Base-by-base conservation (phyloP, 169 alveolate genomes). In the Eimeria sp. region DNA sequence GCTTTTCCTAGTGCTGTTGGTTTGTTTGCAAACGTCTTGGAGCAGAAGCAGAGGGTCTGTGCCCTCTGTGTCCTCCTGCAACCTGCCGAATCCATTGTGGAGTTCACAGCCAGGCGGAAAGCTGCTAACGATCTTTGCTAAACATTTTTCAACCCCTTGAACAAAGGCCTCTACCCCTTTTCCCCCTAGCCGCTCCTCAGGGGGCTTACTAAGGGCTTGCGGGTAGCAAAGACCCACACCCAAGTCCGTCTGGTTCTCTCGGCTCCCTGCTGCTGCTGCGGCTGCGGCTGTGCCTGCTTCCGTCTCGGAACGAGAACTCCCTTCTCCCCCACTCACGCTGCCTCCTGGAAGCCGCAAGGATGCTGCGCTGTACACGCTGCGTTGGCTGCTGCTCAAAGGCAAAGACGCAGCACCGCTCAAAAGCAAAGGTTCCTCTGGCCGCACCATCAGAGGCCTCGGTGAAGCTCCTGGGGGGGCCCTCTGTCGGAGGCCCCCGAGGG, bases 1-100 rank as follows among this genome's bases (percentile, higher is more conserved):
- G 88, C 22, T 27, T 11, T 30, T 27, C 34, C 75, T 84, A 22
- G 63, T 58, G 30, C 47, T 51, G 18, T 16, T 58, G 30, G 61
- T 45, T n/a, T 27, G 20, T 9, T 27, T 30, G 57, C 54, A 27
- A 11, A 54, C 16, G 11, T n/a, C 20, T 54, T 25, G 27, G 75
- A 47, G 61, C 82, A n/a, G 94, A 43, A 6, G 84, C 51, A 25
- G 40, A n/a, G 94, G 49, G 72, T 25, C 40, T 18, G 61, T 2
- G n/a, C 47, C 49, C 4, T 54, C 82, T 13, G 43, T 10, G 3
- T 73, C 63, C 16, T 30, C 65, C 95, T 89, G 61, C 40, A 92
- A 73, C 14, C 84, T 58, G 45, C 95, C 95, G 54, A 76, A 92
- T 18, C 95, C 95, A 51, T 92, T 92, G 47, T 92, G 95, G 2